phyloP scores from a whole-genome alignment of 345 rosid species.

The Laguncularia racemosa region DNA sequence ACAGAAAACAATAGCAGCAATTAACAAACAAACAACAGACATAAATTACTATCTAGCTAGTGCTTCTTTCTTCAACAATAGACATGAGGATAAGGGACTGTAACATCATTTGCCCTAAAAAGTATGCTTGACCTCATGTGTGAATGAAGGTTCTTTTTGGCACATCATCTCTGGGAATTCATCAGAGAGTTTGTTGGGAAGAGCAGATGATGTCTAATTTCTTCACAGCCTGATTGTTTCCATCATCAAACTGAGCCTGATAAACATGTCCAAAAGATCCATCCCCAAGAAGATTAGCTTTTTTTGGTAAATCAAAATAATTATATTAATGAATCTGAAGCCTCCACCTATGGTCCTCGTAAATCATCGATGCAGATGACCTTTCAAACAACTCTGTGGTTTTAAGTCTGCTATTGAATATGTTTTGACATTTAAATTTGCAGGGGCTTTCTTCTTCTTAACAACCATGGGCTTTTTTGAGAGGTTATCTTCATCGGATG shows the following conservation, averaged over 20 bases:
- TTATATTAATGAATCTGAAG: too few species aligned
- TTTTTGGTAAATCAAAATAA: too few species aligned
- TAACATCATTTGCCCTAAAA: too few species aligned
- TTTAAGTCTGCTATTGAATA: slow-evolving; percentile 95
- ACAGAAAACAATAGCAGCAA: too few species aligned
- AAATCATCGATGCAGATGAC: too few species aligned
- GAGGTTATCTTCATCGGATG: slow-evolving; percentile 74
- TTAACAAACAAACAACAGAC: too few species aligned
- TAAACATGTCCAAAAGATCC: slow-evolving; percentile 96
- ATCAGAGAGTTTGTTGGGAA: slow-evolving; percentile 53
- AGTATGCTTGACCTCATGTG: too few species aligned
- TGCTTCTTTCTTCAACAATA: too few species aligned
- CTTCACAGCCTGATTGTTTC: slow-evolving; percentile 93
- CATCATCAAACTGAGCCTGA: slow-evolving; percentile 83
- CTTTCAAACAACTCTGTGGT: slow-evolving; percentile 79
- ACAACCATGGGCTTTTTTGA: slow-evolving; percentile 45
- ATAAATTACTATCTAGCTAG: too few species aligned
- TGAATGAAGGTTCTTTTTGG: too few species aligned
- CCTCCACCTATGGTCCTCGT: too few species aligned
- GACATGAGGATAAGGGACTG: too few species aligned
- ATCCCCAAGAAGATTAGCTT: slow-evolving; percentile 89
- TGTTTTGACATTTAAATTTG: slow-evolving; percentile 32
- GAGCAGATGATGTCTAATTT: slow-evolving; percentile 76
- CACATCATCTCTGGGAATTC: slow-evolving; percentile 78
- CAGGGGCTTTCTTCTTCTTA: slow-evolving; percentile 60